Percentiles rank a stretch among this genome's conserved stretches.
Conservation (phyloP, 2,329 filamentous ascomycete genomes). For the Aspergillus sp. region DNA sequence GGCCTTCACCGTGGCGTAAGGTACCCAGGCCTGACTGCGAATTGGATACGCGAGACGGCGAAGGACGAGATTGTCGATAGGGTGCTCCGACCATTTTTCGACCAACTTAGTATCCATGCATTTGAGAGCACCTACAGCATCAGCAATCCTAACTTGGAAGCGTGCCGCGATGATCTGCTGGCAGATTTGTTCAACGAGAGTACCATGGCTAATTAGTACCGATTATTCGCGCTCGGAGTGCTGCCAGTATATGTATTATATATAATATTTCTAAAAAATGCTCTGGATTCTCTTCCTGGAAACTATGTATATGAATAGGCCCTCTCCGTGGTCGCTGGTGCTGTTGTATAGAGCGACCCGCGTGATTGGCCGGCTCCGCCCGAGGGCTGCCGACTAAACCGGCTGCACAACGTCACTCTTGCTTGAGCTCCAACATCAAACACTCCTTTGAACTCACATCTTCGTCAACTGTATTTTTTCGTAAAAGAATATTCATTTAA, state of each 20-base stretch:
- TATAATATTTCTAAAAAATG: neutral
- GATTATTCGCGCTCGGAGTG: too few relatives aligned
- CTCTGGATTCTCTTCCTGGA: neutral
- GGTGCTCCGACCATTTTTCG: conserved; percentile 83
- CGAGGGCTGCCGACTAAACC: conserved; percentile 6
- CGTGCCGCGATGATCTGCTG: conserved; percentile 64
- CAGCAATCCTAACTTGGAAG: conserved; percentile 65
- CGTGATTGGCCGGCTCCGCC: conserved; percentile 18
- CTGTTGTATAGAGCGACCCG: conserved; percentile 13
- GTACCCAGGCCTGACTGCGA: conserved; percentile 43
- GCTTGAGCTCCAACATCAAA: conserved; percentile 9
- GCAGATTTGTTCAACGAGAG: conserved; percentile 78
- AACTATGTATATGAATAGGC: neutral
- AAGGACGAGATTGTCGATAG: conserved; percentile 68
- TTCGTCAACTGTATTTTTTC: neutral
- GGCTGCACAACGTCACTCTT: conserved; percentile 17
- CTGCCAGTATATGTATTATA: neutral
- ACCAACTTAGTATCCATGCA: conserved; percentile 84
- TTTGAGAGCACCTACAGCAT: conserved; percentile 94
- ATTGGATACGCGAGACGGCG: conserved; percentile 53
- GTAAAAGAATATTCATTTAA: conserved; percentile 6
- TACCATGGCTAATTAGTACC: conserved; percentile 46
- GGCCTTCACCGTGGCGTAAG: conserved; percentile 32
- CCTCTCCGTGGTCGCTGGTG: neutral
- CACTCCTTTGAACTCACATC: neutral